Base-by-base conservation (phyloP, 768 basidiomycete genomes). In the Lepiota brunneoincarnata region DNA sequence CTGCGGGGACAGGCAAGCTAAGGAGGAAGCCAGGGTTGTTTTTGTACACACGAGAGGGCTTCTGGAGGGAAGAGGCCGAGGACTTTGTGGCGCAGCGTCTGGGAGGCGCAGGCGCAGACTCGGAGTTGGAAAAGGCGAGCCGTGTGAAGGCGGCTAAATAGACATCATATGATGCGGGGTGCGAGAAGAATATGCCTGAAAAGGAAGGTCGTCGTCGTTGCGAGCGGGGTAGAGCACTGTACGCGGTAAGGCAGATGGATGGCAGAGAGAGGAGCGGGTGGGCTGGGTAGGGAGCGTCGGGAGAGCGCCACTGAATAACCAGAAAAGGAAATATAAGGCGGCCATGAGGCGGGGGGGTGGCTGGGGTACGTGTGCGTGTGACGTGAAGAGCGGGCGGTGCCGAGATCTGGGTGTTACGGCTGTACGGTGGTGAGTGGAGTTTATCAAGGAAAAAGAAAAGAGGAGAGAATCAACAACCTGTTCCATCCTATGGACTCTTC, bases 321-420 rank as follows among this genome's bases (percentile, higher is more conserved):
- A 5, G n/a, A 35, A 36, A 17, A 9, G 43, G 51, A 1, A 44
- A 21, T 21, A 2, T 31, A 17, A 6, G 51, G 43, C 51, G 51
- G 51, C 51, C 51, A 52, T 43, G 51, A 52, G 51, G 51, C 51
- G 36, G 10, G 28, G 11, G 34, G 21, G 42, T 37, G 42, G 36
- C 51, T 9, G 31, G 31, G 31, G 31, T 31, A 31, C 31, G 31
- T 31, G 31, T 31, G 31, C 31, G 31, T 31, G 31, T 31, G 31
- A 31, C 31, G 31, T 31, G 31, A 31, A 31, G 31, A 31, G 21
- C 51, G 51, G 51, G 43, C 51, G 51, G 51, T 52, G 51, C 51
- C 51, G 51, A 52, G 40, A 50, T 40, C 18, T 38, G 21, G 23
- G 15, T 36, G 47, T 49, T 34, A 49, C 47, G 12, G 0, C 12